Evolutionary conservation across 2,329 filamentous ascomycete genomes (phyloP).

Genomic region (Phoma sp.): DNA sequence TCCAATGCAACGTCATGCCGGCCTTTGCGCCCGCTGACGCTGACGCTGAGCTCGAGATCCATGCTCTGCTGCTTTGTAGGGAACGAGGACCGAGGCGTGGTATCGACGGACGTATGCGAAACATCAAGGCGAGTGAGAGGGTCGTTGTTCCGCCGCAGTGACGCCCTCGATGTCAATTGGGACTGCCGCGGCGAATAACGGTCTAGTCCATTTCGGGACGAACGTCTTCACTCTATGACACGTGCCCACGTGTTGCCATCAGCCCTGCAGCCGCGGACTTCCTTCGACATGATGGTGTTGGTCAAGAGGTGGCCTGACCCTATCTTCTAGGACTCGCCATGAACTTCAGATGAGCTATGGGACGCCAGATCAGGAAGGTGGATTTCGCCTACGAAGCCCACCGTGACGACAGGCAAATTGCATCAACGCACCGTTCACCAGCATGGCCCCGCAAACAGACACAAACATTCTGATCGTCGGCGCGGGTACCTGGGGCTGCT

Average conservation of each 20-base stretch:
- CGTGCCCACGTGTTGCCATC: neutral
- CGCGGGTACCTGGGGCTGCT: constrained; percentile 59
- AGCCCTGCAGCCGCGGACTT: neutral
- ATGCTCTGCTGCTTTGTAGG: neutral
- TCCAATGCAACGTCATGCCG: constrained; percentile 15
- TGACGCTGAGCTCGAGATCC: neutral
- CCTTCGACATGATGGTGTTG: neutral
- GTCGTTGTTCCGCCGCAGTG: neutral
- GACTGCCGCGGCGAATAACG: constrained; percentile 6
- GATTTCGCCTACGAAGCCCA: constrained; percentile 1
- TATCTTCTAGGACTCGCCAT: neutral
- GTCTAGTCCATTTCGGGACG: constrained; percentile 1
- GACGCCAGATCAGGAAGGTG: constrained; percentile 6
- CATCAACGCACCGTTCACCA: neutral
- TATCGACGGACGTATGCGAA: constrained; percentile 23
- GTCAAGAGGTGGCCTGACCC: neutral
- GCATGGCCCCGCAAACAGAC: constrained; percentile 6
- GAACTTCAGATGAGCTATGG: neutral
- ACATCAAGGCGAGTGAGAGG: constrained; percentile 21
- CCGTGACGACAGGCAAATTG: neutral
- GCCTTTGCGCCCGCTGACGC: neutral
- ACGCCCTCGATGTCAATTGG: neutral
- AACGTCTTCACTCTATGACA: neutral
- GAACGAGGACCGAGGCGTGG: constrained; percentile 4
- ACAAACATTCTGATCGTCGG: constrained; percentile 53